Conservation (phyloP, 1,284 basidiomycete genomes). For the Peniophora sp. region DNA sequence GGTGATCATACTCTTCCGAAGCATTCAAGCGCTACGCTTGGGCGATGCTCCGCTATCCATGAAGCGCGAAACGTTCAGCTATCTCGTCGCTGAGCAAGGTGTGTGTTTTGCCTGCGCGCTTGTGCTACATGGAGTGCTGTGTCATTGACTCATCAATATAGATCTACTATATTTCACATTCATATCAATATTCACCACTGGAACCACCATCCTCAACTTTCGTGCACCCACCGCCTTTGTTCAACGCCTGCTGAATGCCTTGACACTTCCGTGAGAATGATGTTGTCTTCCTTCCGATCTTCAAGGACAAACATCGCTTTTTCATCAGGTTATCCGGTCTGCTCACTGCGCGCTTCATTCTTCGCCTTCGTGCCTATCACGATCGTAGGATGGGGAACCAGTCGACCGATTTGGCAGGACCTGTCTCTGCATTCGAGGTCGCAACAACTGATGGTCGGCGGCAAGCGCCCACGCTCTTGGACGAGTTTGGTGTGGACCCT, state of each 20-base stretch:
- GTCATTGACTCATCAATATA: conserved; percentile 3
- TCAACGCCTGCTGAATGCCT: conserved; percentile 21
- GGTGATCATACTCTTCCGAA: not conserved
- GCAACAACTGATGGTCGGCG: not conserved
- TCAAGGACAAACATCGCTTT: not conserved
- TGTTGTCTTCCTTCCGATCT: too few species aligned
- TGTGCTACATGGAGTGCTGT: not conserved
- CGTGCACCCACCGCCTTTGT: conserved; percentile 15
- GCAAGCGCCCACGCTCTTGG: not conserved
- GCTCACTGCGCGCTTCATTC: conserved; percentile 2
- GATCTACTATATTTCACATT: conserved; percentile 7
- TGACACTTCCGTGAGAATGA: conserved; percentile 17
- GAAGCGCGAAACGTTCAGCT: not conserved
- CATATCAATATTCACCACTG: conserved; percentile 20
- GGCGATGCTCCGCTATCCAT: not conserved
- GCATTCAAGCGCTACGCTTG: conserved; percentile 1
- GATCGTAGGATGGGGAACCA: not conserved
- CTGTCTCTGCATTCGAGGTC: not conserved
- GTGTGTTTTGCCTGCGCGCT: not conserved
- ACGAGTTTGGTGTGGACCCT: not conserved
- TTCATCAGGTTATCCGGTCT: not conserved
- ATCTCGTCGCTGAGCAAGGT: conserved; percentile 1
- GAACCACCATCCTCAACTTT: conserved; percentile 17
- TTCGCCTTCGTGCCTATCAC: not conserved
- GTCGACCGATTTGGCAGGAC: not conserved